A percentile compares a stretch with the other conserved stretches of the same genome.
Conservation (phyloP, 805 yeast genomes). For the Komagataella kurtzmanii region DNA sequence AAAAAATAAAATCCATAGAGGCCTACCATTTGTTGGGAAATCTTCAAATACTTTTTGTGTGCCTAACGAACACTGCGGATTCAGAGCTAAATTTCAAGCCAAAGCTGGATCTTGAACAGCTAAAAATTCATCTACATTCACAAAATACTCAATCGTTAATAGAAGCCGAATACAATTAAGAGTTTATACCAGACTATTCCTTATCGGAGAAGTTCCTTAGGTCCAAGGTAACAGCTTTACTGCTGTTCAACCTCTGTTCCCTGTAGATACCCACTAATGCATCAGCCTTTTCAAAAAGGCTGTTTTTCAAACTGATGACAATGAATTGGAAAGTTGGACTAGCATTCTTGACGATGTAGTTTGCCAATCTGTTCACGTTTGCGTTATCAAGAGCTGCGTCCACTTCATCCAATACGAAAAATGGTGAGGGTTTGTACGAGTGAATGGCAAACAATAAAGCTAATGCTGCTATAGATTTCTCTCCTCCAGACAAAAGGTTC, state of each 20-base stretch:
- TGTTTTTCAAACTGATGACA: conserved; percentile 82
- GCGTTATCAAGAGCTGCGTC: conserved; percentile 93
- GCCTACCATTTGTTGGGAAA: conserved; percentile 18
- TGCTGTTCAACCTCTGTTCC: conserved; percentile 60
- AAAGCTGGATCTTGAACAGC: not conserved
- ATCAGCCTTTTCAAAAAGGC: conserved; percentile 78
- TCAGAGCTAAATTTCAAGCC: conserved; percentile 3
- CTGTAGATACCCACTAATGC: conserved; percentile 88
- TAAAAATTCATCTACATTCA: not conserved
- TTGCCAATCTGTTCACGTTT: conserved; percentile 80
- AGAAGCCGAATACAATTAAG: not conserved
- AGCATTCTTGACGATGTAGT: conserved; percentile 63
- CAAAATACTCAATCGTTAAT: not conserved
- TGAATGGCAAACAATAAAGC: conserved; percentile 88
- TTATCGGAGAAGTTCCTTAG: conserved; percentile 42
- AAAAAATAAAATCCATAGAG: conserved; percentile 15
- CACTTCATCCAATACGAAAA: conserved; percentile 92
- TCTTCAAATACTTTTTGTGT: conserved; percentile 19
- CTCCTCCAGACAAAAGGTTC: conserved; percentile 92
- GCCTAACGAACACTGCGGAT: conserved; percentile 3
- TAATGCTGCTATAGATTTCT: conserved; percentile 90
- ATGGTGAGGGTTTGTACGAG: conserved; percentile 85
- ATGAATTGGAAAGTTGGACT: conserved; percentile 79
- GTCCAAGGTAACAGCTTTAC: conserved; percentile 63
- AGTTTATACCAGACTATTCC: not conserved